Base-by-base conservation (phyloP, 441 rosid species). In the Pelargonium myrrhifolium region DNA sequence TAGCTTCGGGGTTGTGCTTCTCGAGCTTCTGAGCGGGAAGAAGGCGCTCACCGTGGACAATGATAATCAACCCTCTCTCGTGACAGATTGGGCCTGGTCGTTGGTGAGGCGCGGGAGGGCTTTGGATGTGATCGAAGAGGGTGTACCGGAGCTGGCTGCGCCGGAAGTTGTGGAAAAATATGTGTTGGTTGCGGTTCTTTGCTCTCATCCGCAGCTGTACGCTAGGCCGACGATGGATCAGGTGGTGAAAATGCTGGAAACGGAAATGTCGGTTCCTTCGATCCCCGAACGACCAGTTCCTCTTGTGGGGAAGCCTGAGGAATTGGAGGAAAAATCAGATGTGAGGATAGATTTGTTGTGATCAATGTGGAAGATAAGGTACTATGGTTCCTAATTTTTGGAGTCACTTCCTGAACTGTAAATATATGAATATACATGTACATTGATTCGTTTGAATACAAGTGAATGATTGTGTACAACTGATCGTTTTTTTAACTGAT, bases 151-250 rank as follows among this genome's bases (percentile, higher is more conserved):
- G 78, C 65, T 78, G 66, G 95, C 87, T 21, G 49, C 77, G 0
- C 80, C 84, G 0, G 95, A 84, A 72, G 75, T 86, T 62, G 14
- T 90, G 73, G 98, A 93, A 86, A 89, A 88, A 85, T 87, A 89
- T 71, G 95, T 90, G 45, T 69, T 86, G 68, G 82, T 93, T 69
- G 99, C 93, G 0, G 83, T 89, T 68, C 87, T 93, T 3, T 93
- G 99, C 71, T 87, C 99, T 65, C 98, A 90, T 78, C 95, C 96
- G 0, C 92, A 90, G 82, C 76, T 93, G 22, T 86, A 81, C 71
- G 97, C 95, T 3, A 83, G 98, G 77, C 98, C 97, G 47, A 86
- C 95, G 15, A 93, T 93, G 98, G 99, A 90, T 76, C 99, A 89
- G 81, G 96, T 88, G 56, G 95, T 89, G 78, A 93, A 93, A 79